Conservation (phyloP, 2,329 filamentous ascomycete species). For the Trichoderma sp. region DNA sequence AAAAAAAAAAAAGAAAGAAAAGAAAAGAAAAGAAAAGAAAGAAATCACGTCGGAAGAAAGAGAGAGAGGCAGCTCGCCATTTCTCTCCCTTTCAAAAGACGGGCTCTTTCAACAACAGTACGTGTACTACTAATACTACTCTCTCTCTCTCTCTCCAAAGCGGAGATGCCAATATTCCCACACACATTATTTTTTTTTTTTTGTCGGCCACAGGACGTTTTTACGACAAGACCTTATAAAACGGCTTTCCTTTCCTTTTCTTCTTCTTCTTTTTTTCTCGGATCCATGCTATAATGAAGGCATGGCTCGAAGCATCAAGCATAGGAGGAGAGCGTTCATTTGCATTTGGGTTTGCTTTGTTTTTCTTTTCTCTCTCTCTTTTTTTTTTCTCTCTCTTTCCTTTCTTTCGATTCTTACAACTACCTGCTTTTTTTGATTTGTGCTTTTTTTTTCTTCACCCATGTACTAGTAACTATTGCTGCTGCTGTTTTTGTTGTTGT, state of each 20-base stretch:
- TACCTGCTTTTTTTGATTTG: background rate
- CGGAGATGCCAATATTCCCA: background rate
- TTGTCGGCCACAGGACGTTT: background rate
- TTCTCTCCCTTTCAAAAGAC: background rate
- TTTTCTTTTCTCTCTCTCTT: background rate
- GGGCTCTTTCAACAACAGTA: background rate
- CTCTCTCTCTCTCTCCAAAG: no score
- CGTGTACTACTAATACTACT: slow-evolving; percentile 5
- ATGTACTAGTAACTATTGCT: slow-evolving; percentile 3
- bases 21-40: background rate
- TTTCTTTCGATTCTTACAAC: background rate
- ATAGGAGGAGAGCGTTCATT: slow-evolving; percentile 13
- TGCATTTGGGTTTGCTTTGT: background rate
- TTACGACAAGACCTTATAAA: background rate
- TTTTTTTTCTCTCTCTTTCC: background rate
- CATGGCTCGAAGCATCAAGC: background rate
- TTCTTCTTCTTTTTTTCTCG: background rate
- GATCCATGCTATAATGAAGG: background rate
- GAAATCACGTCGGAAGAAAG: background rate
- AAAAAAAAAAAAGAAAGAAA: background rate
- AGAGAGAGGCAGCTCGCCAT: background rate
- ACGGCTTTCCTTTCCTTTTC: background rate
- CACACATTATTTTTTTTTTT: background rate
- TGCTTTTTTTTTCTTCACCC: background rate
- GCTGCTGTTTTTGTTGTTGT: background rate